phyloP scores from a whole-genome alignment of 2,329 filamentous ascomycete genomes.

The Aureobasidium melanogenum region DNA sequence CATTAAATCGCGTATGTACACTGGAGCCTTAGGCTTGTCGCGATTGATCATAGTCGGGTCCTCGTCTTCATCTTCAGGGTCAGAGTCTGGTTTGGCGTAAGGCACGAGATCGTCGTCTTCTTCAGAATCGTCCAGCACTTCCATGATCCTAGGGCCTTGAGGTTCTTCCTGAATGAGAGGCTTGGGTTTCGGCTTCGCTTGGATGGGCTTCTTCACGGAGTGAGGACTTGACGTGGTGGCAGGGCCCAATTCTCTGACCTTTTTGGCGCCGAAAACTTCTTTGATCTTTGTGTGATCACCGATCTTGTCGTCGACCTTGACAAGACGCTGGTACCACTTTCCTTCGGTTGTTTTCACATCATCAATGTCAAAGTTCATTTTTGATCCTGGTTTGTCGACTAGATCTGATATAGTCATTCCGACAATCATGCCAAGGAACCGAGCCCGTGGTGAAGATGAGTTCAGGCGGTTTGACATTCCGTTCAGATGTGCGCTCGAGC shows the following conservation, averaged over 20 bases:
- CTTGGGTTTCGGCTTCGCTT: background rate
- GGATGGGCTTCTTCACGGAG: background rate
- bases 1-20: conserved; percentile 85
- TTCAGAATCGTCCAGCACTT: conserved; percentile 28
- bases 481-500: conserved; percentile 64
- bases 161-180: conserved; percentile 21
- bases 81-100: conserved; percentile 79
- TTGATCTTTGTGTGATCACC: conserved; percentile 49
- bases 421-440: conserved; percentile 81
- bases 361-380: conserved; percentile 75
- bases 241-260: background rate
- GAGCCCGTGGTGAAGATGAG: conserved; percentile 62
- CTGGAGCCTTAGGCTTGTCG: conserved; percentile 73
- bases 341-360: conserved; percentile 67
- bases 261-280: background rate
- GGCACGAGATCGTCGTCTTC: conserved; percentile 59
- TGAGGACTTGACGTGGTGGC: background rate
- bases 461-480: conserved; percentile 78
- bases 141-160: conserved; percentile 24
- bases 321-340: conserved; percentile 62
- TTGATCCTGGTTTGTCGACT: conserved; percentile 57
- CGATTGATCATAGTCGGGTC: conserved; percentile 80
- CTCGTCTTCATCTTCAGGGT: conserved; percentile 85
- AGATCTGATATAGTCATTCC: conserved; percentile 64
- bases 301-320: conserved; percentile 51